Base-by-base conservation (phyloP, 495 filamentous ascomycete species). In the Thozetella sp. region DNA sequence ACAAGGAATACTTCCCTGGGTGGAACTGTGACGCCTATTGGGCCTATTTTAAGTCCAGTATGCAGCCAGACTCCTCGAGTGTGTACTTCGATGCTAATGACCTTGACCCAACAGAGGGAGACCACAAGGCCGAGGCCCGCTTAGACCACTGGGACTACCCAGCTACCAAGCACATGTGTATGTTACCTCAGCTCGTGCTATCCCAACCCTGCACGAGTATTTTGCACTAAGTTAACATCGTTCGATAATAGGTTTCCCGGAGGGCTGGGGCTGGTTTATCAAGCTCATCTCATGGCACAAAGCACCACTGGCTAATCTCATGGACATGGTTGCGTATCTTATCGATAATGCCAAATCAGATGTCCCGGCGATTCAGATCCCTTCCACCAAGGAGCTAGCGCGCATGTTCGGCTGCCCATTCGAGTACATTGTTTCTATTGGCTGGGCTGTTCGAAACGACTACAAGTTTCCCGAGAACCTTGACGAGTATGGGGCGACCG, bases 1-100 rank as follows among this genome's bases (percentile, higher is more conserved):
- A 48, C 43, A 48, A 48, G n/a, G 43, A 48, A n/a, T 19, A 48
- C n/a, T 48, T 48, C 43, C 43, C 43, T n/a, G 43, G 43, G 43
- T 48, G 43, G 43, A 48, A 48, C 43, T 48, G 43, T n/a, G 43
- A 48, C n/a, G 43, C 43, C 43, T 48, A 48, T n/a, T 48, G 43
- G 43, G 43, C 43, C 10, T 48, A 48, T n/a, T 48, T 48, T n/a
- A 48, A 20, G n/a, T 13, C 43, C 10, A 48, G n/a, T n/a, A n/a
- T n/a, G n/a, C n/a, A n/a, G n/a, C n/a, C n/a, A n/a, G n/a, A n/a
- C n/a, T n/a, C n/a, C n/a, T n/a, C n/a, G n/a, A n/a, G n/a, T n/a
- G n/a, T n/a, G n/a, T n/a, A n/a, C n/a, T n/a, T n/a, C n/a, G n/a
- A n/a, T n/a, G n/a, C n/a, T n/a, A n/a, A n/a, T n/a, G n/a, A n/a